These are phyloP conservation scores for Fusarium sp. DNA, from an alignment of 2,329 filamentous ascomycete genomes.

Conservation along the genomic window DNA sequence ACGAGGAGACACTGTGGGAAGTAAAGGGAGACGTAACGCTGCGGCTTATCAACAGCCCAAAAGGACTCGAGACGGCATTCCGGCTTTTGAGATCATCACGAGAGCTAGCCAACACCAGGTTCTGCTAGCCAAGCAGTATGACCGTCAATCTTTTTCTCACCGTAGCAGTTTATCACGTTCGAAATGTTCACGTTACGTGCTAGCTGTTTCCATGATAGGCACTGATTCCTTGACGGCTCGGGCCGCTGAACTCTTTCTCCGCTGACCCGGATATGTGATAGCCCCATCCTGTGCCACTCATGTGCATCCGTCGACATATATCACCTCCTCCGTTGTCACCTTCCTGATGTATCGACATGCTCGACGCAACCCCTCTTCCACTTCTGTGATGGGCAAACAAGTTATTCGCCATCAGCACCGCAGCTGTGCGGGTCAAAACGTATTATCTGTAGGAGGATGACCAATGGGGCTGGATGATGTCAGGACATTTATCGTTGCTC, in stretches of 20 bases:
- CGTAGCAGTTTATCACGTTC: fast-evolving
- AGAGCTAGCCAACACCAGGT: background rate
- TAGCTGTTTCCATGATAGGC: background rate
- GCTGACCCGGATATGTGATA: background rate
- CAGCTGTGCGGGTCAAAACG: fast-evolving
- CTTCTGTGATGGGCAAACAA: fast-evolving
- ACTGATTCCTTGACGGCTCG: background rate
- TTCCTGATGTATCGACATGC: background rate
- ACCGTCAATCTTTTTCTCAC: fast-evolving
- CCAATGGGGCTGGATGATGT: too few relatives aligned
- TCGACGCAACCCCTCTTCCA: background rate
- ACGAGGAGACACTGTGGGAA: background rate
- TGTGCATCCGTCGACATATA: background rate
- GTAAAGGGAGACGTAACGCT: background rate
- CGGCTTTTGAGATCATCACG: background rate
- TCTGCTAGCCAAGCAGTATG: fast-evolving
- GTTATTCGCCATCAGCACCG: fast-evolving
- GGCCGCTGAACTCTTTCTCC: background rate
- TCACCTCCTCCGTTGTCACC: background rate
- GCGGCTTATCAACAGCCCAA: background rate
- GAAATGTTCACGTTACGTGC: fast-evolving
- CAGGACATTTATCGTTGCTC: fast-evolving
- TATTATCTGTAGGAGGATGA: too few relatives aligned
- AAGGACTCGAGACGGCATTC: too few relatives aligned
- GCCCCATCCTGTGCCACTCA: background rate